phyloP scores from a whole-genome alignment of 2,329 filamentous ascomycete species.

The Talaromyces sp. region DNA sequence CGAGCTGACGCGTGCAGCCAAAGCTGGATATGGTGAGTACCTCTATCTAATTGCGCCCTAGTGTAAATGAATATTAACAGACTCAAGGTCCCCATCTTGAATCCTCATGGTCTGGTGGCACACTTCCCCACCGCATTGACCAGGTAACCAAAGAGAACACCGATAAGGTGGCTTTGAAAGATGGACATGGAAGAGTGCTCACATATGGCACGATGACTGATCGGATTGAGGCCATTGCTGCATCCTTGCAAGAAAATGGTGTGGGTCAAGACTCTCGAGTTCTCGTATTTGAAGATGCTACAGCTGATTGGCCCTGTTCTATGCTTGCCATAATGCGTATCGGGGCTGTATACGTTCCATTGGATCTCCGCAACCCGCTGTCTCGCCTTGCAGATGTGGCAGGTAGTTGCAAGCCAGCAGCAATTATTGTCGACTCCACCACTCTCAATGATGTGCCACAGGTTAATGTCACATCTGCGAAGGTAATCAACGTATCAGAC shows the following conservation, averaged over 20 bases:
- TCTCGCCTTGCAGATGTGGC: background rate
- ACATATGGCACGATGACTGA: background rate
- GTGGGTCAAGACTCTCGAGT: background rate
- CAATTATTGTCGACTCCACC: background rate
- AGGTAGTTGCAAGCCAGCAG: background rate
- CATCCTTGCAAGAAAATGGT: background rate
- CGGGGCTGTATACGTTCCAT: slow-evolving; percentile 20
- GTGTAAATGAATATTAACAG: background rate
- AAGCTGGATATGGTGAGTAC: background rate
- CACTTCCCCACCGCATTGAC: background rate
- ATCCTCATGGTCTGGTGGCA: background rate
- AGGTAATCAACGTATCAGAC: background rate
- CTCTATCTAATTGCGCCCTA: background rate
- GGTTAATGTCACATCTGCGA: background rate
- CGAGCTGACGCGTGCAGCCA: background rate
- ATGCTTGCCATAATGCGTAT: slow-evolving; percentile 17
- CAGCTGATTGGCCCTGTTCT: slow-evolving; percentile 3
- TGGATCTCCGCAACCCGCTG: slow-evolving; percentile 5
- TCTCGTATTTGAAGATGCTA: background rate
- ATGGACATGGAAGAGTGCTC: background rate
- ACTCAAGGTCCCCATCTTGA: background rate
- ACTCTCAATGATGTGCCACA: background rate
- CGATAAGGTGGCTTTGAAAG: background rate
- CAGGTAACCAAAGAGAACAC: background rate
- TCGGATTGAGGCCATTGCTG: background rate